phyloP scores from a whole-genome alignment of 192 early-diverging fungal genomes.

The Chytriomyces hyalinus region DNA sequence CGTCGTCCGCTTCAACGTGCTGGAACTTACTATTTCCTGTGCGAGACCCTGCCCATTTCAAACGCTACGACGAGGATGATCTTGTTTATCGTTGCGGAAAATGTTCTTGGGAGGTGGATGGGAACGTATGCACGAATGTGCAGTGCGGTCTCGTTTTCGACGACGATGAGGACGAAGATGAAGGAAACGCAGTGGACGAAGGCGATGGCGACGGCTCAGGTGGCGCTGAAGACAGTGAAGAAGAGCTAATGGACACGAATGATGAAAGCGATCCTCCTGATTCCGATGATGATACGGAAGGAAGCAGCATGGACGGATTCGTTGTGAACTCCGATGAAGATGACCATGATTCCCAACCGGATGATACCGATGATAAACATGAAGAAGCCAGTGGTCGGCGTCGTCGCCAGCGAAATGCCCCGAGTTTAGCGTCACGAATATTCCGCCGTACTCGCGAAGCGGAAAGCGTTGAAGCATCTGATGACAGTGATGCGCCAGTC shows the following conservation, averaged over 20 bases:
- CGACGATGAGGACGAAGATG: slow-evolving; percentile 29
- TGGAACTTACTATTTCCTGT: slow-evolving; percentile 22
- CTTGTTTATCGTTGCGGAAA: slow-evolving; percentile 3
- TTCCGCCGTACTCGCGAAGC: too few species aligned
- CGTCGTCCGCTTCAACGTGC: background rate
- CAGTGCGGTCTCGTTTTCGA: slow-evolving; percentile 21
- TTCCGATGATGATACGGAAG: slow-evolving; percentile 12
- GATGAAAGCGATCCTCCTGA: background rate
- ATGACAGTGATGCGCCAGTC: too few species aligned
- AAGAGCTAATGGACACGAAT: slow-evolving; percentile 15
- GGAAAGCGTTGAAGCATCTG: too few species aligned
- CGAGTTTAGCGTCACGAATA: too few species aligned
- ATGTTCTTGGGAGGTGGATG: slow-evolving; percentile 29
- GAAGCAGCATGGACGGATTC: slow-evolving; percentile 21
- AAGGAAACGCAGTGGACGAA: background rate
- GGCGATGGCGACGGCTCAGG: slow-evolving; percentile 5
- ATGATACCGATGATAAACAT: slow-evolving; percentile 22
- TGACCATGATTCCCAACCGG: background rate
- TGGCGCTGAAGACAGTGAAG: background rate
- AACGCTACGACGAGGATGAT: slow-evolving; percentile 26
- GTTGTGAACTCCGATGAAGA: slow-evolving; percentile 17
- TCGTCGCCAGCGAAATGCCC: too few species aligned
- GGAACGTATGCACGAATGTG: slow-evolving; percentile 1
- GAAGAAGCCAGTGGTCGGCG: slow-evolving; percentile 22
- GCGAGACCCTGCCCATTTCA: background rate